A percentile compares a stretch with the other conserved stretches of the same genome.
These are phyloP conservation scores for Naganishia albida DNA, from an alignment of 1,284 basidiomycete species.

Conservation along the genomic window DNA sequence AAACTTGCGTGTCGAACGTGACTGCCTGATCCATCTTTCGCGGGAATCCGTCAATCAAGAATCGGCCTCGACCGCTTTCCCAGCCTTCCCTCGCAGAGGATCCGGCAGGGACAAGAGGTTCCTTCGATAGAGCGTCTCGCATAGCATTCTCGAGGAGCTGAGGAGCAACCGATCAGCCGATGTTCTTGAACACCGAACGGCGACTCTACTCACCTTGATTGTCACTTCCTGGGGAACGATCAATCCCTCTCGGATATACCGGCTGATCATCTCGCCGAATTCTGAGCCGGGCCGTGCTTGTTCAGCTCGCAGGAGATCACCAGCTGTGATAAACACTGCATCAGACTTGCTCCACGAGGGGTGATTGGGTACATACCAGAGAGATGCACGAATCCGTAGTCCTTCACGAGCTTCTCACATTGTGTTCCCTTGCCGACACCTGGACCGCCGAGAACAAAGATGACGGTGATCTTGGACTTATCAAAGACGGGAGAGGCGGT, in stretches of 20 bases:
- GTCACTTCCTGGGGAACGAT: slow-evolving; percentile 99
- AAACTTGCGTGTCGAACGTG: slow-evolving; percentile 86
- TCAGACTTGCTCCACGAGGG: neutral
- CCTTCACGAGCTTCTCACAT: slow-evolving; percentile 80
- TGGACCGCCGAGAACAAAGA: slow-evolving; percentile 96
- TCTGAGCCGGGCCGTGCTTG: slow-evolving; percentile 82
- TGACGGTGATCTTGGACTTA: slow-evolving; percentile 73
- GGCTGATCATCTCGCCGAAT: slow-evolving; percentile 83
- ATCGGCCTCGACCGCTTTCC: slow-evolving; percentile 74
- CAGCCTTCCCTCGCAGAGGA: slow-evolving; percentile 58
- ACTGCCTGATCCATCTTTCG: slow-evolving; percentile 97
- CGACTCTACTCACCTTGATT: slow-evolving; percentile 62
- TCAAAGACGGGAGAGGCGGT: slow-evolving; percentile 63
- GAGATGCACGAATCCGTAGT: slow-evolving; percentile 90
- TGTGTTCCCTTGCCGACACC: slow-evolving; percentile 99
- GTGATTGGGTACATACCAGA: slow-evolving; percentile 64
- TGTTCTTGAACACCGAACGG: too few species aligned
- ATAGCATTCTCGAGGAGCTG: slow-evolving; percentile 90
- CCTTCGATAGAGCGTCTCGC: slow-evolving; percentile 61
- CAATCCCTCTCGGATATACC: slow-evolving; percentile 85
- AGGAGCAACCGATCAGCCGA: neutral
- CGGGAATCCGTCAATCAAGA: slow-evolving; percentile 97
- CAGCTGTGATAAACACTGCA: slow-evolving; percentile 63
- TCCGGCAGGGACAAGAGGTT: slow-evolving; percentile 40
- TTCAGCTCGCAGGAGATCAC: slow-evolving; percentile 93